These are phyloP conservation scores for Saitozyma sp. DNA, from an alignment of 768 basidiomycete genomes.

Conservation along the genomic window DNA sequence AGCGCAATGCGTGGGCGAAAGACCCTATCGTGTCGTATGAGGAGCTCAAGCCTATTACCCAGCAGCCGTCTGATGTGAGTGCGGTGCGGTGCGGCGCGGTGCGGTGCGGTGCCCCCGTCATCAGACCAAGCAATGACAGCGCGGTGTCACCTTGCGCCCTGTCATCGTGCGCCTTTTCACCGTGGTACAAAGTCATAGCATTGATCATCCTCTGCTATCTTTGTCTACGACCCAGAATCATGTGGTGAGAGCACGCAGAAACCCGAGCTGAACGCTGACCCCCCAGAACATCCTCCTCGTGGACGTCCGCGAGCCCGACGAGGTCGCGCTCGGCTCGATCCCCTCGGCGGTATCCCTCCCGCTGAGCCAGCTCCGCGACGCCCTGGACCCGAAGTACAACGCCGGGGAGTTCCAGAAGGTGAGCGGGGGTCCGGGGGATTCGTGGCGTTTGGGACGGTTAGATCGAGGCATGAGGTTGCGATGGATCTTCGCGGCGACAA, in stretches of 20 bases:
- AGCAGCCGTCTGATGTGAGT: conserved; percentile 65
- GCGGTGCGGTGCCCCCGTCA: too few relatives aligned
- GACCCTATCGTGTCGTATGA: conserved; percentile 72
- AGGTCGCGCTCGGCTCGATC: conserved; percentile 87
- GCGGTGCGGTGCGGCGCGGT: too few relatives aligned
- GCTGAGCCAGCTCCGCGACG: conserved; percentile 69
- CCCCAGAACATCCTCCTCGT: conserved; percentile 48
- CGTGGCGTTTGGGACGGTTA: too few relatives aligned
- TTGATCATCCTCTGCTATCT: too few relatives aligned
- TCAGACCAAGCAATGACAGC: too few relatives aligned
- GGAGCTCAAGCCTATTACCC: conserved; percentile 74
- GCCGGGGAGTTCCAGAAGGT: conserved; percentile 48
- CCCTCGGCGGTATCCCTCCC: conserved; percentile 90
- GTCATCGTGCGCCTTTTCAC: background rate
- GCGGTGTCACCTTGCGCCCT: background rate
- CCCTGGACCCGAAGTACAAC: conserved; percentile 60
- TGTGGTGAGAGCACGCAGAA: background rate
- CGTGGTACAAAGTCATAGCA: background rate
- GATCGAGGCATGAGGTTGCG: too few relatives aligned
- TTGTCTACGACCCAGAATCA: too few relatives aligned
- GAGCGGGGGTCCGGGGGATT: conserved; percentile 1
- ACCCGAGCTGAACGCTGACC: conserved; percentile 1
- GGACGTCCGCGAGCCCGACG: conserved; percentile 83
- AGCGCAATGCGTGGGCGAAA: conserved; percentile 59
- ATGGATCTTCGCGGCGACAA: too few relatives aligned